Evolutionary conservation across 306 rosid genomes (phyloP), one percentile per base, ranked within the genome.

Genomic region (Potentilla sterilis): DNA sequence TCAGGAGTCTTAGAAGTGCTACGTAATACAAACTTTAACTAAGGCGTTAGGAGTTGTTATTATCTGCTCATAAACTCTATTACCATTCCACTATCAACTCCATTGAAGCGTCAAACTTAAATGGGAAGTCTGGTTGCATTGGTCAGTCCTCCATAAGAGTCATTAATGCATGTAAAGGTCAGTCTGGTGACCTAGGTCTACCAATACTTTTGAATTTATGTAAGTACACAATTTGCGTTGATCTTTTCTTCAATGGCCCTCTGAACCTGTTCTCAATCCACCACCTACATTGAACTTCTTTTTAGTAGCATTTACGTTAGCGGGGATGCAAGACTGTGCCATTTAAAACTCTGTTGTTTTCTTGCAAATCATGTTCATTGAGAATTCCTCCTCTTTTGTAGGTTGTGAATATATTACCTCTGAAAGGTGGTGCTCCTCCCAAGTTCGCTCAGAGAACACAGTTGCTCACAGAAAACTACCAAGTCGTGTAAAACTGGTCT

Each of bases 361-460:
- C 43, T 35, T 3, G 42, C 13, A 16, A 0, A 3, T 43, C 73
- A 13, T 71, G 0, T 51, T 12, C n/a, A 19, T 0, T 1, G 5
- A 4, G 10, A 71, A 49, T 15, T 22, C 5, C 11, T 22, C 5
- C 11, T 32, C 34, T 19, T 70, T 15, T 51, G 70, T 62, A 89
- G 96, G 93, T 89, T 72, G 81, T 80, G 10, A 90, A 83, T 79
- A 75, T 92, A 81, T 71, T 94, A 75, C 97, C 96, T 37, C 82
- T 78, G 28, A 89, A 76, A 74, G 96, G 97, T 66, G 96, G 97
- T 43, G 84, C 83, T 77, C 86, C 93, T 72, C 98, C 98, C 79
- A 90, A 81, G 77, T 86, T 78, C 78, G 49, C 92, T 69, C 98
- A 94, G 88, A 88, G 98, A 85, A 90, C 96, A 64, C 98, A 94